Base-by-base conservation (phyloP, 2,329 filamentous ascomycete species). In the Huntiella bhutanensis region DNA sequence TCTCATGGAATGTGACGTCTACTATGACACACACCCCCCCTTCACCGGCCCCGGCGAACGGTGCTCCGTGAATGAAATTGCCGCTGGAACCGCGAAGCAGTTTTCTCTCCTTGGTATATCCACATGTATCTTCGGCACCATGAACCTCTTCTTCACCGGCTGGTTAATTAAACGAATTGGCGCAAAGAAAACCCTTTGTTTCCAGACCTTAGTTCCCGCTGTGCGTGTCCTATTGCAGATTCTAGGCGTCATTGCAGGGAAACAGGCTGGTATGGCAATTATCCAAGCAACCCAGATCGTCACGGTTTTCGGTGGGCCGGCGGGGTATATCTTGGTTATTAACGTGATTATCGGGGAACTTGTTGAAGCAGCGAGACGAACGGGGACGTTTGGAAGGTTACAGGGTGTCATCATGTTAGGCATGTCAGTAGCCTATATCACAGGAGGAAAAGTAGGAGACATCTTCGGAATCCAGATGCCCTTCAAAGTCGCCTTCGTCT, bases 1-100 rank as follows among this genome's bases (percentile, higher is more conserved):
- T 48, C 56, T 80, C 1, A 82, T 83, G 77, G 75, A 74, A 43
- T 84, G 80, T 59, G 75, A 83, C 46, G 68, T 71, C 44, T 84
- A 75, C 57, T 84, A 82, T 59, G 62, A 66, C 33, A 62, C 63
- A 2, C 71, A 81, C 54, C 65, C 70, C 10, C 65, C 68, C 0
- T 71, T 62, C 43, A 53, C 60, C 7, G 67, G 65, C 1, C 54
- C 58, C 3, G 64, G 64, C 3, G 70, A 77, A 49, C 65, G 71
- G 12, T 84, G 80, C 55, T 66, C 65, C 41, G 65, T 68, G 33
- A 71, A 71, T 46, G 70, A 73, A 51, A 78, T 84, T 49, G 70
- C 78, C 41, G 74, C 77, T 1, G 66, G 69, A 15, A 81, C 77
- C 1, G 77, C 80, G 0, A 64, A 64, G 1, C 69, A 80, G 45